Base-by-base conservation (phyloP, 2,329 filamentous ascomycete species). In the Calonectria ilicicola region DNA sequence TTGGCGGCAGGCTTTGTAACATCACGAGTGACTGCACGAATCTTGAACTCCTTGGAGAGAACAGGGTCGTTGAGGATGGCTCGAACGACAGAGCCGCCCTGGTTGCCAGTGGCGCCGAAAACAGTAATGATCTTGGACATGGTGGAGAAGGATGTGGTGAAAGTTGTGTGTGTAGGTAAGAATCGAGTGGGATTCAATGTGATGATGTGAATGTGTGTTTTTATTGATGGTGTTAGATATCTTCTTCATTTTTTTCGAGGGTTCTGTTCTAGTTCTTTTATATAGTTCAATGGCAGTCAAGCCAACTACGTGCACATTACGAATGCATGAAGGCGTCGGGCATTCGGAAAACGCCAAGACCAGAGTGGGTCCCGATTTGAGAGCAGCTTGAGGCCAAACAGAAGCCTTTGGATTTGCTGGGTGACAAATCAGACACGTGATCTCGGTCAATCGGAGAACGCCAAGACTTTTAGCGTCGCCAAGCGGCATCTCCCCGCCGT, bases 61-160 rank as follows among this genome's bases (percentile, higher is more conserved):
- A 75, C 79, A 3, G 87, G 76, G 81, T 90, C 85, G 64, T 82
- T 82, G 72, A 89, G 85, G 74, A 89, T 83, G 62, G 82, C 79
- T 3, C 79, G 72, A 67, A 88, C 82, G 29, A 89, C 86, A 32
- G 86, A 87, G 35, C 85, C 85, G 46, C 87, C 88, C 78, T 90
- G 87, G 72, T 84, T 84, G 69, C 87, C 87, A 2, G 87, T 88
- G 63, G 86, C 86, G 35, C 87, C 87, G 51, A 88, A 87, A 19
- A 87, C 84, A 17, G 83, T 82, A 21, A 85, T 73, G 60, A 84
- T 79, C 72, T 84, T 84, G 4, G 58, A 63, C 58, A 63, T 63
- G 7, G 10, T 62, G 38, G 23, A 29, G 10, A 38, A 42, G 42
- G 19, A 19, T n/a, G 40, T 51, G 47, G 29, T 35, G 32, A 35